A percentile compares a stretch with the other conserved stretches of the same genome.
Evolutionary conservation across 164 flowering plant species (phyloP).

Genomic region (Berberis vulgaris): DNA sequence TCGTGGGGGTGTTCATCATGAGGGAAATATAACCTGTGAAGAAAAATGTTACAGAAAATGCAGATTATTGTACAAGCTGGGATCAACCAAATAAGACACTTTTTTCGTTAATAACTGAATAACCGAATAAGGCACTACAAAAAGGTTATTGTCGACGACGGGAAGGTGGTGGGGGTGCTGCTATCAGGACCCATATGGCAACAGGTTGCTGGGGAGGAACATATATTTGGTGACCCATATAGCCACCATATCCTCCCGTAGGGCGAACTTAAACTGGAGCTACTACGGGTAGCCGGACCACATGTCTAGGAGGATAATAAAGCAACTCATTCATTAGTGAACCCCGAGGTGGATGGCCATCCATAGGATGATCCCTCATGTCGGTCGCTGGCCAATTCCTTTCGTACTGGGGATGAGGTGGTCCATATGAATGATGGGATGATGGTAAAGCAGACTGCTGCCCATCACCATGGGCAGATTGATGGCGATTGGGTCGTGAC

Average conservation of each 20-base stretch:
- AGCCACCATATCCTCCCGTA: not conserved
- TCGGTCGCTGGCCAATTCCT: conserved; percentile 12
- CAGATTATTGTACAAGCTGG: conserved; percentile 14
- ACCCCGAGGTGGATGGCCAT: conserved; percentile 11
- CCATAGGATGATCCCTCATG: conserved; percentile 9
- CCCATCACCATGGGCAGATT: conserved; percentile 16
- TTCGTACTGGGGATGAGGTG: conserved; percentile 19
- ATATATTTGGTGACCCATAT: not conserved
- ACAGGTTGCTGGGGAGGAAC: conserved; percentile 15
- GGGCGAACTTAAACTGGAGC: not conserved
- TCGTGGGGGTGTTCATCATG: too few relatives aligned
- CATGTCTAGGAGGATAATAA: conserved; percentile 16
- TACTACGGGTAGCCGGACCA: conserved; percentile 2
- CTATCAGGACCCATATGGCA: conserved; percentile 18
- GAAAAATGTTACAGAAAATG: not conserved
- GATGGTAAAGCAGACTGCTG: conserved; percentile 11
- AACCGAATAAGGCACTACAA: not conserved
- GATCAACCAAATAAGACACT: not conserved
- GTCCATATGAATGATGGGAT: conserved; percentile 13
- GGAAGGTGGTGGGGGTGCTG: conserved; percentile 18
- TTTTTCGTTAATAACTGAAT: too few relatives aligned
- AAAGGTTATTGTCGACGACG: not conserved
- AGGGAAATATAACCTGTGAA: too few relatives aligned
- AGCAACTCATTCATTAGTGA: conserved; percentile 18
- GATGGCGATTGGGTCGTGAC: not conserved